Evolutionary conservation across 352 stramenopile species (phyloP), one percentile per base, ranked within the genome.

Genomic region (Globisporangium rhizosaccharum): DNA sequence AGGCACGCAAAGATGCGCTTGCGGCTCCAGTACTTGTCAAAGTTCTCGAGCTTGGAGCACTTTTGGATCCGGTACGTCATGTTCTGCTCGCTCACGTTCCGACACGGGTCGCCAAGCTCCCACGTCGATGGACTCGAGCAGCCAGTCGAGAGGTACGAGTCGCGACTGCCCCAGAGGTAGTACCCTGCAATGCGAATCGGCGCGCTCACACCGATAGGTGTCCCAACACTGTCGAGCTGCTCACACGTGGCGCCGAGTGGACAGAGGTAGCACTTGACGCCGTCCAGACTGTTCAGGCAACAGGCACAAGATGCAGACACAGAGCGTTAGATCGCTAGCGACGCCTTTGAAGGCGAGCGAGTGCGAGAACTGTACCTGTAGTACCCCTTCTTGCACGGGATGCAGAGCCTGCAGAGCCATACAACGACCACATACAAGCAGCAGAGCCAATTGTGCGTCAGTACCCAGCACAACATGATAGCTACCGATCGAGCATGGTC

Each of bases 1-100:
- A 88, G 59, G 18, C 82, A 91, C 12, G 75, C 71, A 57, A 81
- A 91, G 14, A 91, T 68, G 15, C 82, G 68, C 33, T 68, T 73
- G n/a, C 62, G 67, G n/a, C 59, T 72, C 82, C 79, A 91, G 46
- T 72, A 82, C 9, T 64, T 62, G n/a, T 57, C 65, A 53, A 91
- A 91, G 11, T 37, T 64, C 2, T 62, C 48, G 1, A 59, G 18
- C 2, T 56, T 69, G 2, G 73, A 71, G 48, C 81, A 90, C n/a
- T 63, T 51, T 12, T 74, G 73, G 10, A 91, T 74, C 7, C 62
- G 71, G 8, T 73, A 53, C 8, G 67, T 71, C 49, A 82, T 71
- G 23, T 65, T 65, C 1, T 12, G 56, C 12, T 55, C 57, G 17
- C 70, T 54, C 15, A 83, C 54, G 2, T 62, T 15, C 9, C 70